Conservation (phyloP, 495 filamentous ascomycete genomes). For the Penicillium coprophilum region DNA sequence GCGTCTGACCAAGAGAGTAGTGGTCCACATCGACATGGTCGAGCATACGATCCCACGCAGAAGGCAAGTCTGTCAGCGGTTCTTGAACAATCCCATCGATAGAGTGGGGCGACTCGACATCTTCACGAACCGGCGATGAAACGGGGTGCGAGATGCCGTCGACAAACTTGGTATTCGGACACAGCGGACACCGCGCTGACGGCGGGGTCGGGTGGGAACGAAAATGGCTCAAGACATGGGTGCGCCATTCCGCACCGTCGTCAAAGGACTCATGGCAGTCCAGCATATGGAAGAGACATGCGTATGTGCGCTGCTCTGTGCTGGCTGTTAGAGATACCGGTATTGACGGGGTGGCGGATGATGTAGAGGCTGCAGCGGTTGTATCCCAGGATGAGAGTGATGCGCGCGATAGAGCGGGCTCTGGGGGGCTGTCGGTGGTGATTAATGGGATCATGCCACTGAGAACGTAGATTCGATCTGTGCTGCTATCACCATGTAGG, state of each 20-base stretch:
- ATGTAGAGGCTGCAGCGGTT: conserved; percentile 13
- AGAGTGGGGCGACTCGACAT: not conserved
- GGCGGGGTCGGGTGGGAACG: conserved; percentile 38
- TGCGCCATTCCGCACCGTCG: conserved; percentile 38
- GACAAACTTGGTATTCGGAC: conserved; percentile 35
- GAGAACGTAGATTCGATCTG: conserved; percentile 18
- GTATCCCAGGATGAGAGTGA: conserved; percentile 29
- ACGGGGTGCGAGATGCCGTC: conserved; percentile 20
- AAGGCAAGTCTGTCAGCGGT: conserved; percentile 1
- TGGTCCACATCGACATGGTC: conserved; percentile 40
- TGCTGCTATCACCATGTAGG: not conserved
- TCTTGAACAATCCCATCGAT: not conserved
- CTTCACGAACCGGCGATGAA: conserved; percentile 2
- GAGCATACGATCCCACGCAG: conserved; percentile 43
- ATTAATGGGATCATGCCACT: conserved; percentile 25
- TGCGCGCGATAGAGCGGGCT: conserved; percentile 9
- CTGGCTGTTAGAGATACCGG: not conserved
- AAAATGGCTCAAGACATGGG: conserved; percentile 46
- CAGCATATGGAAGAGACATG: conserved; percentile 47
- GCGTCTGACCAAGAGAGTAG: conserved; percentile 41
- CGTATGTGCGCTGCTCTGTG: conserved; percentile 27
- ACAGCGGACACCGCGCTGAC: conserved; percentile 44
- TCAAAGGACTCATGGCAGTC: conserved; percentile 45
- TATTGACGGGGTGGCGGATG: conserved; percentile 1
- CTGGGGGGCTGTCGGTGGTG: conserved; percentile 4